Conservation (phyloP, 129 eudicot genomes). For the Centaurea solstitialis region DNA sequence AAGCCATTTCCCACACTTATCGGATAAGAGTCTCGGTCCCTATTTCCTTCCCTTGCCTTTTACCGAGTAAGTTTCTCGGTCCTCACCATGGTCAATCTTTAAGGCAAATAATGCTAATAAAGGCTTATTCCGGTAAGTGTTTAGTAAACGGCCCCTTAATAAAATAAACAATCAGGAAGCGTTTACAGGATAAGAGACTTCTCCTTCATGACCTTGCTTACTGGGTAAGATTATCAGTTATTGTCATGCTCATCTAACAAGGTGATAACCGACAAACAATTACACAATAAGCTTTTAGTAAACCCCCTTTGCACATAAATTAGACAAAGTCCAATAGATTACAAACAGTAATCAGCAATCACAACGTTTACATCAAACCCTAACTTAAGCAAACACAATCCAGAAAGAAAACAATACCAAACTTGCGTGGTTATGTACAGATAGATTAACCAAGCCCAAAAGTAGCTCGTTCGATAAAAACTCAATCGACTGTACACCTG, state of each 20-base stretch:
- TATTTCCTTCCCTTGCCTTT: no score
- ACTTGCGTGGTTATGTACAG: not conserved
- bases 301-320: not conserved
- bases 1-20: no score
- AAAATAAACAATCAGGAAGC: no score
- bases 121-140: no score
- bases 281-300: not conserved
- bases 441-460: constrained; percentile 8
- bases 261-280: not conserved
- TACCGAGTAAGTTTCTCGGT: no score
- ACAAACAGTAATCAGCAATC: not conserved
- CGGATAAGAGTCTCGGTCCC: no score
- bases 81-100: no score
- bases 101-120: no score
- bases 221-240: not conserved
- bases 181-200: no score
- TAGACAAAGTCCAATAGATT: not conserved
- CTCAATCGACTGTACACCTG: not conserved
- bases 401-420: not conserved
- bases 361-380: constrained; percentile 18
- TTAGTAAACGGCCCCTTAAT: no score
- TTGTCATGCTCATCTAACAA: not conserved
- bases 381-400: not conserved
- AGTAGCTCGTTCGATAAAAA: not conserved
- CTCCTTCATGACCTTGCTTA: no score